phyloP scores from a whole-genome alignment of 345 rosid genomes.

The Orychophragmus violaceus region DNA sequence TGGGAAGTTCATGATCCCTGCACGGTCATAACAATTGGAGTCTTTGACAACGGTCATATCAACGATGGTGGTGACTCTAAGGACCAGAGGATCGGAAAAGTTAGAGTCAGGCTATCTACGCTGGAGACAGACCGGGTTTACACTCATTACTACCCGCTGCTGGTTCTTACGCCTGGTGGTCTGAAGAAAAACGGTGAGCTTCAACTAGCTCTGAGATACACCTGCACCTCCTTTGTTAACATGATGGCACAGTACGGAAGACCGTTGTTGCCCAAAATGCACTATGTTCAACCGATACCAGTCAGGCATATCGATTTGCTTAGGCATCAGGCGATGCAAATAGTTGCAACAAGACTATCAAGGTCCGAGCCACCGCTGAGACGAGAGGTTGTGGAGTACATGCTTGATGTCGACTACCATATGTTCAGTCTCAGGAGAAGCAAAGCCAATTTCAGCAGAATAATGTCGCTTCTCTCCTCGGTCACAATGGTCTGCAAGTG shows the following conservation, averaged over 20 bases:
- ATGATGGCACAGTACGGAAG: slow-evolving; percentile 83
- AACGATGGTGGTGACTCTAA: slow-evolving; percentile 59
- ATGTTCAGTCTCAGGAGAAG: slow-evolving; percentile 92
- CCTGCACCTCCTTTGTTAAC: slow-evolving; percentile 75
- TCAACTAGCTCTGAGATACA: slow-evolving; percentile 80
- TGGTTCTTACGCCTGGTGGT: slow-evolving; percentile 68
- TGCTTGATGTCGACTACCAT: slow-evolving; percentile 90
- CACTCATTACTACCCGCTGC: slow-evolving; percentile 80
- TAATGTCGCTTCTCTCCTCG: slow-evolving; percentile 69
- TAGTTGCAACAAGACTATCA: slow-evolving; percentile 68
- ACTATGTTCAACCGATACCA: slow-evolving; percentile 75
- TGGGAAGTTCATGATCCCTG: slow-evolving; percentile 97
- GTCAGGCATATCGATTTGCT: slow-evolving; percentile 63
- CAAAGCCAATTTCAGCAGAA: slow-evolving; percentile 85
- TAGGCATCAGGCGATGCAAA: slow-evolving; percentile 82
- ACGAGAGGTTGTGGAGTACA: slow-evolving; percentile 79
- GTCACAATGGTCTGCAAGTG: slow-evolving; percentile 63
- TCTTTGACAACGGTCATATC: slow-evolving; percentile 72
- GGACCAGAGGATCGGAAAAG: slow-evolving; percentile 89
- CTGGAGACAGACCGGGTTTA: slow-evolving; percentile 82
- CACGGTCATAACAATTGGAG: slow-evolving; percentile 87
- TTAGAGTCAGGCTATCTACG: slow-evolving; percentile 81
- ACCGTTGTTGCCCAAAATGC: slow-evolving; percentile 97
- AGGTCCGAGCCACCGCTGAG: slow-evolving; percentile 92
- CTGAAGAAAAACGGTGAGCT: slow-evolving; percentile 88